Conservation (phyloP, 2,329 filamentous ascomycete species). For the Cytospora leucostoma region DNA sequence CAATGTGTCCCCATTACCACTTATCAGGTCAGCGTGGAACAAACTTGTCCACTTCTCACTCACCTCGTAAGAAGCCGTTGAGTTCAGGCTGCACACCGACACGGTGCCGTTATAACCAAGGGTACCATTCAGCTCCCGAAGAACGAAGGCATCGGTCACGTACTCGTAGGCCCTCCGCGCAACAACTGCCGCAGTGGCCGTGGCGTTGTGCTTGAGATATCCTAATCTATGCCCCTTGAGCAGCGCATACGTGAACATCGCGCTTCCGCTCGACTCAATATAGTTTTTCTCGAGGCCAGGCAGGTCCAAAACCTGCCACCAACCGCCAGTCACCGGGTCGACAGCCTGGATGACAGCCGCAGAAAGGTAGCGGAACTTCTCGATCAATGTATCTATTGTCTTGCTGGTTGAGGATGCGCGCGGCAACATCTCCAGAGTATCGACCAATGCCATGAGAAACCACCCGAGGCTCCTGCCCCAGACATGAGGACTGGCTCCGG, state of each 20-base stretch:
- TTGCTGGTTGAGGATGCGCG: slow-evolving; percentile 23
- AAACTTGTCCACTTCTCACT: slow-evolving; percentile 26
- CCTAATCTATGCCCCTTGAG: slow-evolving; percentile 42
- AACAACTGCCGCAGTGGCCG: slow-evolving; percentile 36
- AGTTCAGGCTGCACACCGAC: slow-evolving; percentile 47
- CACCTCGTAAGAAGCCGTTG: slow-evolving; percentile 48
- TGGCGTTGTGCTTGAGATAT: slow-evolving; percentile 30
- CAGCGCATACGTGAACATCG: slow-evolving; percentile 47
- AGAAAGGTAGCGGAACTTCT: slow-evolving; percentile 16
- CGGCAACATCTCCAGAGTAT: slow-evolving; percentile 51
- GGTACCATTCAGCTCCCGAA: slow-evolving; percentile 44
- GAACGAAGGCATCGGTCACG: slow-evolving; percentile 44
- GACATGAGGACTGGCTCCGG: slow-evolving; percentile 53
- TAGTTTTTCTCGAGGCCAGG: slow-evolving; percentile 44
- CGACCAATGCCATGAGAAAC: slow-evolving; percentile 55
- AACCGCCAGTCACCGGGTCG: slow-evolving; percentile 20
- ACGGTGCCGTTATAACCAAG: slow-evolving; percentile 51
- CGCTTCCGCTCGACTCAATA: slow-evolving; percentile 48
- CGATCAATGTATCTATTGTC: slow-evolving; percentile 5
- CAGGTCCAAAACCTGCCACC: slow-evolving; percentile 45
- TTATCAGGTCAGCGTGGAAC: not conserved
- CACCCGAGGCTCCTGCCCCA: slow-evolving; percentile 58
- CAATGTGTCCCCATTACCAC: not conserved
- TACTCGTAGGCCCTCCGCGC: slow-evolving; percentile 41
- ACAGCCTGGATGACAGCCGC: slow-evolving; percentile 20